Evolutionary conservation across 257 asterid species (phyloP).

Genomic region (Marsdenia floribunda): DNA sequence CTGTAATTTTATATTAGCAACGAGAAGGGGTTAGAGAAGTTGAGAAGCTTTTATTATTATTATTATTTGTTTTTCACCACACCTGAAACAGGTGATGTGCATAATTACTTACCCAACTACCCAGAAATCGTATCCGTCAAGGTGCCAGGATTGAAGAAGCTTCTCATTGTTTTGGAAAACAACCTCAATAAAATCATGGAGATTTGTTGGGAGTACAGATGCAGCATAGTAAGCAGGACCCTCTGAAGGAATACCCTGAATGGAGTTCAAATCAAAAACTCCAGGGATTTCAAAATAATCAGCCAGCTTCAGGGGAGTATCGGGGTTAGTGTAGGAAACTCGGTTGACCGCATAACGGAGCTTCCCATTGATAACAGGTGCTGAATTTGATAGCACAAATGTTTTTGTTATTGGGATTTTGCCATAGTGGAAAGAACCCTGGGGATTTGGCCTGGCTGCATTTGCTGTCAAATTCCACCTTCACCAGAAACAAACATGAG

Average conservation of each 20-base stretch:
- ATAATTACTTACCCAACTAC: conserved; percentile 61
- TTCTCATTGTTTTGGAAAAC: conserved; percentile 71
- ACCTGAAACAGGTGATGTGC: background rate
- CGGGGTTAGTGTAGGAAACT: conserved; percentile 58
- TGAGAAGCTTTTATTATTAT: background rate
- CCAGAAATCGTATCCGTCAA: conserved; percentile 98
- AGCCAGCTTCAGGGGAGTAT: conserved; percentile 93
- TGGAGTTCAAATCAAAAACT: conserved; percentile 58
- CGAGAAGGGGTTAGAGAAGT: conserved; percentile 15
- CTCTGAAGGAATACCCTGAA: conserved; percentile 54
- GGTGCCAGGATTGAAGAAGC: conserved; percentile 76
- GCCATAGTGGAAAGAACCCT: conserved; percentile 94
- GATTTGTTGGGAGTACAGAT: conserved; percentile 62
- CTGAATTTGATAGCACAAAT: conserved; percentile 70
- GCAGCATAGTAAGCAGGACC: conserved; percentile 41
- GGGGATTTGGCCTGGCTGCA: conserved; percentile 99
- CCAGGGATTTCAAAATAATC: conserved; percentile 85
- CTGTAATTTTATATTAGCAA: conserved; percentile 31
- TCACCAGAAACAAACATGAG: conserved; percentile 12
- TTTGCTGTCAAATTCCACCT: conserved; percentile 97
- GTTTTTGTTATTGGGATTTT: conserved; percentile 52
- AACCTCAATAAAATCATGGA: conserved; percentile 76
- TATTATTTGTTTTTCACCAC: background rate
- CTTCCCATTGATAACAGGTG: conserved; percentile 64
- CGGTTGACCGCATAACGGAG: conserved; percentile 80